A percentile compares a stretch with the other conserved stretches of the same genome.
Conservation (phyloP, 2,329 filamentous ascomycete species). For the Xylaria multiplex region DNA sequence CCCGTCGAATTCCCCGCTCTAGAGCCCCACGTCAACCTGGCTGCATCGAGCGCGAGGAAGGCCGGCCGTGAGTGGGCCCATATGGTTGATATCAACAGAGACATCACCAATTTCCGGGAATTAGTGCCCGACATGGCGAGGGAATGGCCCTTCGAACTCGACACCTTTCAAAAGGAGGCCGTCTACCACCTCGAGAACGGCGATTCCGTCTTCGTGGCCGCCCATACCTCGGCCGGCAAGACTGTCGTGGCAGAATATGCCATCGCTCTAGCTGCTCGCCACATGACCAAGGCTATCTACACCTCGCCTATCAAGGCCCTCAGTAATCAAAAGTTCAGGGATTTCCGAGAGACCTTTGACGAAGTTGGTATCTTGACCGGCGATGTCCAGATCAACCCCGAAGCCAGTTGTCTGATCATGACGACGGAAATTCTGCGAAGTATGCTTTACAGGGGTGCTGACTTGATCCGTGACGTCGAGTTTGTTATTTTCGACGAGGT, state of each 20-base stretch:
- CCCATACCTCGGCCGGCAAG: conserved; percentile 97
- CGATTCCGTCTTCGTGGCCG: conserved; percentile 97
- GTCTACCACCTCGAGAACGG: conserved; percentile 97
- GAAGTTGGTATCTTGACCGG: conserved; percentile 97
- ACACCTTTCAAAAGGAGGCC: conserved; percentile 98
- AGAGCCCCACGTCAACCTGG: conserved; percentile 81
- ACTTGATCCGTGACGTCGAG: conserved; percentile 95
- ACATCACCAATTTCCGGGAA: conserved; percentile 93
- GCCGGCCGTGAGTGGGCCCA: conserved; percentile 93
- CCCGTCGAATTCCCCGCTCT: conserved; percentile 94
- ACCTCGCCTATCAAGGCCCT: conserved; percentile 98
- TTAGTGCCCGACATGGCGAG: conserved; percentile 95
- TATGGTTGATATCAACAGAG: conserved; percentile 94
- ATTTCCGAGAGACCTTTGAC: conserved; percentile 89
- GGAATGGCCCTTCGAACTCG: conserved; percentile 96
- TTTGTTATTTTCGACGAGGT: conserved; percentile 99
- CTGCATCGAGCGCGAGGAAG: conserved; percentile 76
- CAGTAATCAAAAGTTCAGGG: conserved; percentile 98
- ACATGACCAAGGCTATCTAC: conserved; percentile 99
- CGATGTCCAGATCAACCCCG: conserved; percentile 96
- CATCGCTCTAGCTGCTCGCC: conserved; percentile 93
- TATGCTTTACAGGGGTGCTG: conserved; percentile 96
- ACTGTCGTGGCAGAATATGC: conserved; percentile 98
- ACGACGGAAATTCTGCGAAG: conserved; percentile 97
- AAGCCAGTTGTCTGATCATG: conserved; percentile 99